Evolutionary conservation across 1,139 yeast genomes (phyloP), one percentile per base, ranked within the genome.

Genomic region (Pichia sp.): DNA sequence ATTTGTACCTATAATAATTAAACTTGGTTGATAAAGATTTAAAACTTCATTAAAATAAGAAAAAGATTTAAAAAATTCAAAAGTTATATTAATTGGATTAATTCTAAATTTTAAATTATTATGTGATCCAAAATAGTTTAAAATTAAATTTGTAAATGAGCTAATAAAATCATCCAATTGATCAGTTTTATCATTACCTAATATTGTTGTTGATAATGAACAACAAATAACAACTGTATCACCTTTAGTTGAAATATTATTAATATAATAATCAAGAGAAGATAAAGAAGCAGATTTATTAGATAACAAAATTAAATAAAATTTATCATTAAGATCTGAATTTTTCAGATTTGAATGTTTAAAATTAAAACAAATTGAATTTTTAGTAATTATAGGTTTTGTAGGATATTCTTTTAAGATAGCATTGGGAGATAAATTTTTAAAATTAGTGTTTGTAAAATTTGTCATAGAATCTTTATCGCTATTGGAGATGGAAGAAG

Each of bases 211-310:
- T 31, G 53, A 51, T 23, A 57, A 37, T 7, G 62, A 56, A 32
- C 54, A 53, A 49, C 60, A 38, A 9, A 83, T 69, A 10, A 80
- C 72, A 10, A 83, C 61, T 19, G 77, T 71, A 55, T 83, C 93
- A 18, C 89, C 88, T 55, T 80, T 68, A 48, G 68, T 70, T 23
- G 76, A 62, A 37, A 72, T 65, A 36, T 70, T 65, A 40, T 68
- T 67, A 39, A 80, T 62, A 21, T 76, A 65, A 77, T 84, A 82
- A 54, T 80, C 85, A n/a, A 81, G 64, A 0, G 85, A 76, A 11
- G 76, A 77, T 83, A 88, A 78, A 1, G 89, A 80, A 57, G 78
- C 83, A 35, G 66, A 67, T 43, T 84, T 66, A 4, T 82, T 86
- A 41, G 79, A 72, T 14, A 81, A 68, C 52, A 78, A 76, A 21